Evolutionary conservation across 495 filamentous ascomycete genomes (phyloP), one percentile per base, ranked within the genome.

Genomic region (Aspergillus bertholletiae): DNA sequence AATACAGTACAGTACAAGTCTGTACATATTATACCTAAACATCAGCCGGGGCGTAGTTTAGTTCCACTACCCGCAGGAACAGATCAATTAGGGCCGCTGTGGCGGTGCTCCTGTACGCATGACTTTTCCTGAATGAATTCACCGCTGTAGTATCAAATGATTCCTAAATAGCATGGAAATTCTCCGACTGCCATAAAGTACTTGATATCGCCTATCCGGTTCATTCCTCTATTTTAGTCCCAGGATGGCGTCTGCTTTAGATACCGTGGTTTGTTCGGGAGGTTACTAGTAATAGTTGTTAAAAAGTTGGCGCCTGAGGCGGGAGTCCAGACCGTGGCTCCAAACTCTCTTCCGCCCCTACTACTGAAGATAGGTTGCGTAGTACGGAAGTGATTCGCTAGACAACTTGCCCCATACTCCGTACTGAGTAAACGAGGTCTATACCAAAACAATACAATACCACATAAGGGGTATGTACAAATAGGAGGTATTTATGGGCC

Each of bases 261-360:
- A n/a, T n/a, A n/a, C n/a, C n/a, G n/a, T n/a, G n/a, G n/a, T n/a
- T n/a, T n/a, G n/a, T n/a, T n/a, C n/a, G n/a, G n/a, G n/a, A n/a
- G n/a, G n/a, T n/a, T n/a, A n/a, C n/a, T n/a, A n/a, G n/a, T n/a
- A n/a, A n/a, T n/a, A n/a, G n/a, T n/a, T n/a, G n/a, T n/a, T n/a
- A n/a, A n/a, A n/a, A n/a, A 37, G 11, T 17, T 13, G 5, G 34
- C 5, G 4, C 34, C 11, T 13, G 34, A 40, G 37, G 37, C n/a
- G 26, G 15, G 43, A 46, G 43, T 43, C 39, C 39, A 43, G 39
- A 43, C 39, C 39, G 39, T 43, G 39, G 18, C 39, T 22, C 17
- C 39, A 43, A 43, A 43, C 39, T 43, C 18, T 43, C 18, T 43
- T 43, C n/a, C n/a, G n/a, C n/a, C n/a, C n/a, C n/a, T n/a, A n/a